These are phyloP conservation scores for Delitschia confertaspora DNA, from an alignment of 495 filamentous ascomycete species.

Conservation along the genomic window DNA sequence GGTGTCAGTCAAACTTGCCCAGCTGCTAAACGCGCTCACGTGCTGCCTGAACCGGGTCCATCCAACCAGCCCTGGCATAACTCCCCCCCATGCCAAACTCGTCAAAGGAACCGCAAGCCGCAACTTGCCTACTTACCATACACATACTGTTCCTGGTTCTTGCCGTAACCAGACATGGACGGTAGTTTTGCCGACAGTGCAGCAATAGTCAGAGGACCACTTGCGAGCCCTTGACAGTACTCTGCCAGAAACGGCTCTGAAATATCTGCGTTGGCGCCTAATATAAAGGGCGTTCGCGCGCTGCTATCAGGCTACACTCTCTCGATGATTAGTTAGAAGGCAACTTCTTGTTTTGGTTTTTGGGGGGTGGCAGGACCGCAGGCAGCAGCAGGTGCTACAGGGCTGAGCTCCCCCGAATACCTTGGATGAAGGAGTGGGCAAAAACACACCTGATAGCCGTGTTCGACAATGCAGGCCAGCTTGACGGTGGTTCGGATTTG, in stretches of 20 bases:
- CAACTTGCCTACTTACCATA: conserved; percentile 47
- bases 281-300: conserved; percentile 14
- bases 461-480: conserved; percentile 28
- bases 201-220: conserved; percentile 22
- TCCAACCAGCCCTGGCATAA: conserved; percentile 26
- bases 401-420: conserved; percentile 14
- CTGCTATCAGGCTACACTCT: conserved; percentile 24
- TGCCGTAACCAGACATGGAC: conserved; percentile 51
- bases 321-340: conserved; percentile 19
- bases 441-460: conserved; percentile 29
- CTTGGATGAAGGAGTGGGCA: conserved; percentile 3
- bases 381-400: conserved; percentile 24
- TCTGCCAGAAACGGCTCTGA: conserved; percentile 21
- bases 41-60: conserved; percentile 21
- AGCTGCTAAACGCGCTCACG: conserved; percentile 27
- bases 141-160: conserved; percentile 39
- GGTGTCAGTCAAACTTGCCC: conserved; percentile 31
- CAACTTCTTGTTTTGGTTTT: no score
- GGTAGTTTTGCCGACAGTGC: conserved; percentile 30
- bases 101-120: conserved; percentile 26
- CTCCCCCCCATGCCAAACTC: conserved; percentile 11
- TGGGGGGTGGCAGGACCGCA: conserved; percentile 12
- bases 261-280: conserved; percentile 20
- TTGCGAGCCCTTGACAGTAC: conserved; percentile 27
- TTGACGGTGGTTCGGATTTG: conserved; percentile 29